Base-by-base conservation (phyloP, 169 alveolate genomes). In the Babesia ovis region DNA sequence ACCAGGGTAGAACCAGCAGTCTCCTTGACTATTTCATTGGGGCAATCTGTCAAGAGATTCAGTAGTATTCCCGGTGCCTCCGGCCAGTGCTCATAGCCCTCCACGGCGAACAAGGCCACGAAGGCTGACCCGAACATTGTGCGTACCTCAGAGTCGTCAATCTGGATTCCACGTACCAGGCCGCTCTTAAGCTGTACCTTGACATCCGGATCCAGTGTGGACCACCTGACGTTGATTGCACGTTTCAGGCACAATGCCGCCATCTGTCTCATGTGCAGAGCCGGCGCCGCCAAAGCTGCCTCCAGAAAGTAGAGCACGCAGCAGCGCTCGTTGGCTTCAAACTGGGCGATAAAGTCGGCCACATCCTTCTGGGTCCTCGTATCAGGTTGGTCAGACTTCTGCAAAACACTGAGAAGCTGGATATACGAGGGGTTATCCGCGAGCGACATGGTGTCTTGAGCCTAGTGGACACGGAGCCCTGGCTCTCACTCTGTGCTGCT, bases 291-390 rank as follows among this genome's bases (percentile, higher is more conserved):
- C 23, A 81, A 46, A 1, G 89, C 69, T 25, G 74, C 84, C 54
- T 81, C 74, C 22, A 81, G 72, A 57, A 46, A 72, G 53, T 81
- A 81, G 18, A 81, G 67, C 12, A 46, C 51, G 18, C 58, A 34
- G 51, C 68, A 86, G 18, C 46, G 50, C 20, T 68, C 41, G 25
- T 29, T 51, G 1, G 64, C 16, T 35, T 81, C 84, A 46, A 81
- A 81, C 27, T 23, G 35, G 4, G 72, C 27, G 37, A 70, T 48
- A 45, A 43, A 60, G 37, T 81, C 84, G 18, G 69, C 41, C 22
- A 81, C 85, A 31, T 62, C 60, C 59, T 66, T 81, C 81, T 81
- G 89, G 4, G 80, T 67, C 22, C 71, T 68, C 31, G 89, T 81
- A 29, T 81, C 89, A 0, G 83, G 77, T 29, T 56, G 34, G 22